Base-by-base conservation (phyloP, 2,329 filamentous ascomycete species). In the Venturia asperata region DNA sequence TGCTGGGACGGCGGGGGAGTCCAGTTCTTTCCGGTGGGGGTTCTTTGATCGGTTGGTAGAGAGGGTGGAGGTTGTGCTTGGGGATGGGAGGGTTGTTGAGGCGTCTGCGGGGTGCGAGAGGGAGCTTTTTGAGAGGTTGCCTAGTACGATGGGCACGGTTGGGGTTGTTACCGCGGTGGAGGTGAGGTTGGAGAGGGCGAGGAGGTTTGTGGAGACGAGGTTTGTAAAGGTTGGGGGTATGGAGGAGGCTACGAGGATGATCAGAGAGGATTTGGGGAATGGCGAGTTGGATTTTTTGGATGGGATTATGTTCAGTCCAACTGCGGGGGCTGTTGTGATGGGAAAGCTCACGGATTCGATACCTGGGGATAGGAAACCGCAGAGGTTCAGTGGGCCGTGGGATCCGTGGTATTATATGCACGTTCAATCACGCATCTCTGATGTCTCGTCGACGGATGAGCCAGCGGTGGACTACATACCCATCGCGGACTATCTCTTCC, bases 1-100 rank as follows among this genome's bases (percentile, higher is more conserved):
- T 74, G 83, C 85, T 60, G 88, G 87, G 1, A 87, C 84, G 0
- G 83, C 85, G 9, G 87, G 87, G 11, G 87, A 89, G 73, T 88
- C 85, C 74, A 87, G 84, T 68, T 85, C 82, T 27, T 91, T 90
- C 76, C 84, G 83, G 63, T 79, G 88, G 70, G 87, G 87, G 2
- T 85, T 85, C 66, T 89, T 89, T 68, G 85, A 88, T 71, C 77
- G 79, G 3, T 87, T 82, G 0, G 77, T 89, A 64, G 82, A 80
- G 62, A 82, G 78, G 64, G 81, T 88, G n/a, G 87, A 90, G 74
- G 85, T 89, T 69, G 81, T 90, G 2, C 78, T 89, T 6, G 82
- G 84, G 0, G 81, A 84, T 67, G 87, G 87, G 0, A 77, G 83
- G 17, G 71, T 88, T 0, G 75, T 81, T 27, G 79, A 71, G 2